Percentiles rank a stretch among this genome's conserved stretches.
These are phyloP conservation scores for Ceratobasidium papillatum DNA, from an alignment of 1,284 basidiomycete species.

Conservation along the genomic window DNA sequence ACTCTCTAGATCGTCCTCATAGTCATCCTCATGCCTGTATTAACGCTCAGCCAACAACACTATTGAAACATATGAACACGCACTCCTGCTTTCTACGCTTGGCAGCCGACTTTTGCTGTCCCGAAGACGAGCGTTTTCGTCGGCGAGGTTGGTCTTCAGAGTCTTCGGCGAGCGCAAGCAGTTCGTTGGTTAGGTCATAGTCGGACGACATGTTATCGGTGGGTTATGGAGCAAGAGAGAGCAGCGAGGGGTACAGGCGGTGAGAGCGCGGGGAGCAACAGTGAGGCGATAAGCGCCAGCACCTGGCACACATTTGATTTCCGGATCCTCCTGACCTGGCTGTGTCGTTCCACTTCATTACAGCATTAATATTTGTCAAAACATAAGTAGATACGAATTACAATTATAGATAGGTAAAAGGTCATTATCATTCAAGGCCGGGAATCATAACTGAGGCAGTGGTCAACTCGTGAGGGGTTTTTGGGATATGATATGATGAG, in stretches of 20 bases:
- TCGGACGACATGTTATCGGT: too few relatives aligned
- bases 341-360: conserved; percentile 7
- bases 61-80: conserved; percentile 45
- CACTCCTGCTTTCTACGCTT: conserved; percentile 65
- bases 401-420: conserved; percentile 26
- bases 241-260: neutral
- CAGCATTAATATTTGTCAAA: neutral
- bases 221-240: neutral
- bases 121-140: conserved; percentile 52
- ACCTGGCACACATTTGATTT: conserved; percentile 3
- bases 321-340: neutral
- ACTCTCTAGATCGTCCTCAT: conserved; percentile 63
- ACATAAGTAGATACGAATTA: conserved; percentile 16
- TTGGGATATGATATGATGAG: neutral
- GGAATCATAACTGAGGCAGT: neutral
- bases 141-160: conserved; percentile 62
- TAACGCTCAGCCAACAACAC: conserved; percentile 42
- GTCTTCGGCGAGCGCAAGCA: conserved; percentile 68
- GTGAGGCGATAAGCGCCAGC: neutral
- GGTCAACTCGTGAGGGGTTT: neutral
- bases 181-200: conserved; percentile 68
- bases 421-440: neutral
- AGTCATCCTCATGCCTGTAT: conserved; percentile 40
- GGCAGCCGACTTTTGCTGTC: conserved; percentile 53
- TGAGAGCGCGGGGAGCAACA: conserved; percentile 1